Conservation (phyloP, 257 asterid species). For the Asclepias syriaca region DNA sequence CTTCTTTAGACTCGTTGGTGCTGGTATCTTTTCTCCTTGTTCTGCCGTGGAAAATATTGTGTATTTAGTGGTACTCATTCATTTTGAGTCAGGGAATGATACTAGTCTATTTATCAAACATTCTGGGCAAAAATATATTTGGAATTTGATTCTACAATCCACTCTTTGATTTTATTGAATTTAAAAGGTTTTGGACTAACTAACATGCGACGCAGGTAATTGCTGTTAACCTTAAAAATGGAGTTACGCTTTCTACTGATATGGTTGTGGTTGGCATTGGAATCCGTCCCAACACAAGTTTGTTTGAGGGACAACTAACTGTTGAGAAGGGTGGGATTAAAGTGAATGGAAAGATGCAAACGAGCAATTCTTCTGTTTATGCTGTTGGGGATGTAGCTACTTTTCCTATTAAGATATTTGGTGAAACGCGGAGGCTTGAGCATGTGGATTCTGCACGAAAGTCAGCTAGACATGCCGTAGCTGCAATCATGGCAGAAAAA, state of each 20-base stretch:
- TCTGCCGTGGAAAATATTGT: background rate
- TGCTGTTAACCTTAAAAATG: constrained; percentile 79
- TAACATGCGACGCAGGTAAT: constrained; percentile 47
- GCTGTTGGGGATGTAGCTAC: constrained; percentile 89
- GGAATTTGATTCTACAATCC: background rate
- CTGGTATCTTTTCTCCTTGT: background rate
- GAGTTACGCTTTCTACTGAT: constrained; percentile 67
- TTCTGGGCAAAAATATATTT: background rate
- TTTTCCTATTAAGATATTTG: constrained; percentile 61
- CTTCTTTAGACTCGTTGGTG: background rate
- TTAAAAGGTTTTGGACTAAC: constrained; percentile 1
- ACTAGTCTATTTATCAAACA: background rate
- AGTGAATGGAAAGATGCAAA: constrained; percentile 71
- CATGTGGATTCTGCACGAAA: constrained; percentile 82
- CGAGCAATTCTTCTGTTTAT: constrained; percentile 70
- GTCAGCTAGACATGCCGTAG: constrained; percentile 73
- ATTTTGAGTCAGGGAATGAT: background rate
- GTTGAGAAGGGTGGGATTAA: constrained; percentile 90
- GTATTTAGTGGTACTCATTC: background rate
- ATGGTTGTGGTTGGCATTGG: constrained; percentile 90
- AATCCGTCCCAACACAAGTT: constrained; percentile 87
- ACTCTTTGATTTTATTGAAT: background rate
- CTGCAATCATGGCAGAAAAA: constrained; percentile 57
- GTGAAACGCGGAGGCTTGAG: constrained; percentile 81
- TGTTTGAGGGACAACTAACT: constrained; percentile 83